A percentile compares a stretch with the other conserved stretches of the same genome.
Conservation (phyloP, 2,329 filamentous ascomycete species). For the Colletotrichum sojae region DNA sequence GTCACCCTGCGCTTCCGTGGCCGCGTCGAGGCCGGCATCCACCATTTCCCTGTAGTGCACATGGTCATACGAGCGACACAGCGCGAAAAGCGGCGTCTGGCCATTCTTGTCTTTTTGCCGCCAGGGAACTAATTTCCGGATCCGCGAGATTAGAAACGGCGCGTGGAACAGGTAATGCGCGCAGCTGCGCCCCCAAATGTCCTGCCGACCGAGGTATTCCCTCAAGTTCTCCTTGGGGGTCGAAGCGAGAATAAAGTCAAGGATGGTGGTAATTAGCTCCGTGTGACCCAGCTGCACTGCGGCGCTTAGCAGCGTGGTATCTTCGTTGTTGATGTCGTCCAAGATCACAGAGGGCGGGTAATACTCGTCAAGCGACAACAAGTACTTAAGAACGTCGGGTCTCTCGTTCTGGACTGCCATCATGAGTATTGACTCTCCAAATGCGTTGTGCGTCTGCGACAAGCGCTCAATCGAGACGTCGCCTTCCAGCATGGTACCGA, state of each 20-base stretch:
- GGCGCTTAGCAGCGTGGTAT: slow-evolving; percentile 89
- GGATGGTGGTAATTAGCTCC: slow-evolving; percentile 80
- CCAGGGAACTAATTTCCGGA: slow-evolving; percentile 89
- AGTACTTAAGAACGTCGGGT: slow-evolving; percentile 80
- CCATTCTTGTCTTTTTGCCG: slow-evolving; percentile 93
- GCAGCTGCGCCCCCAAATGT: slow-evolving; percentile 87
- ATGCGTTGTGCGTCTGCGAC: slow-evolving; percentile 77
- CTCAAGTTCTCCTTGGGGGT: slow-evolving; percentile 69
- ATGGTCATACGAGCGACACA: slow-evolving; percentile 97
- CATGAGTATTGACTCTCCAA: slow-evolving; percentile 89
- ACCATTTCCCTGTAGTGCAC: slow-evolving; percentile 91
- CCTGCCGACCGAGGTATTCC: slow-evolving; percentile 81
- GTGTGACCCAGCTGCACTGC: slow-evolving; percentile 88
- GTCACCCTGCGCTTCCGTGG: slow-evolving; percentile 82
- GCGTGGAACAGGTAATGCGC: slow-evolving; percentile 98
- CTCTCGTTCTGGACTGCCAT: slow-evolving; percentile 85
- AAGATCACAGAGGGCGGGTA: slow-evolving; percentile 81
- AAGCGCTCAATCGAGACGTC: slow-evolving; percentile 88
- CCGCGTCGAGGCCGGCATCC: slow-evolving; percentile 81
- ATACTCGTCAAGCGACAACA: slow-evolving; percentile 82
- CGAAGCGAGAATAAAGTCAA: slow-evolving; percentile 77
- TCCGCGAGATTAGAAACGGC: slow-evolving; percentile 81
- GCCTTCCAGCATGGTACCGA: slow-evolving; percentile 81
- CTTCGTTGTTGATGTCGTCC: slow-evolving; percentile 89
- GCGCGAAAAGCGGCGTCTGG: slow-evolving; percentile 95